Base-by-base conservation (phyloP, 73 alveolate genomes). In the Diophrys appendiculata region DNA sequence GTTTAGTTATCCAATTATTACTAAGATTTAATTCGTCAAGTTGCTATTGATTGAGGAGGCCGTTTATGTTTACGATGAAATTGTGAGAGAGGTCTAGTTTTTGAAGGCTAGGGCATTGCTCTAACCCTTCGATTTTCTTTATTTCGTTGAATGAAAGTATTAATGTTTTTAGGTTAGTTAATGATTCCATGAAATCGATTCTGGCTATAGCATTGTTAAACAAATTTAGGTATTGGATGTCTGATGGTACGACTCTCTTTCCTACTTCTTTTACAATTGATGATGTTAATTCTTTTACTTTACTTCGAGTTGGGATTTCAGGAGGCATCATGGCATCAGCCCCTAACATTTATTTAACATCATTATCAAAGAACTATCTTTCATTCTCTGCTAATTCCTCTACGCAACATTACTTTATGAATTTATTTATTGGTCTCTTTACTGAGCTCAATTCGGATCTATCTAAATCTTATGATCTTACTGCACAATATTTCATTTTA, bases 131-230 rank as follows among this genome's bases (percentile, higher is more conserved):
- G 0, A 96, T 84, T 64, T 76, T 72, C 68, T 86, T 88, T 23
- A 96, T 94, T 86, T 90, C 93, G 81, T 96, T 96, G 87, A 92
- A 96, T 22, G 95, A 86, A 53, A 96, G 88, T 78, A 88, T 94
- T 33, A 96, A 86, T 25, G 96, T 90, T 27, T 84, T 86, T 69
- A 96, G 81, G 76, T 92, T 91, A 27, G 87, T 93, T 32, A 90
- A 87, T 35, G 72, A 78, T 43, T 90, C 96, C 68, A 96, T 77
- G n/a, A 92, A 92, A 54, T 87, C 92, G 53, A 94, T 92, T 73
- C 87, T 90, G 77, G 77, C 78, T 24, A 96, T 82, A 77, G 84
- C 90, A 69, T 94, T 94, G 74, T 86, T 88, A 77, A 92, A 94
- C 71, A 96, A 89, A 34, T 94, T 96, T 69, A 96, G 87, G 74